phyloP scores from a whole-genome alignment of 768 basidiomycete species.

The Psilocybe cubensis region DNA sequence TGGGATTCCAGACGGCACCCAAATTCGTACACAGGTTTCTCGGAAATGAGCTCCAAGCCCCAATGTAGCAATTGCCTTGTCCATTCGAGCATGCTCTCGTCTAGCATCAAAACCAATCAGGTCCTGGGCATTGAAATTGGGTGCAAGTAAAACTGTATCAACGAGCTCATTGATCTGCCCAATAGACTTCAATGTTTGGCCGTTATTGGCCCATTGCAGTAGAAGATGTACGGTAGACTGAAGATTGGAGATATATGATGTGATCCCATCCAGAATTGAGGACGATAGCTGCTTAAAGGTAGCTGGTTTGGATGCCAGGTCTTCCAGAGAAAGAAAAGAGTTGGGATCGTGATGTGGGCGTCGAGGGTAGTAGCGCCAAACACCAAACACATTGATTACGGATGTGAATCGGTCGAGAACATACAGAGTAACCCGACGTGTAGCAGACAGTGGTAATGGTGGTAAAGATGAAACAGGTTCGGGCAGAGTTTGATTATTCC shows the following conservation, averaged over 20 bases:
- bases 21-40: background rate
- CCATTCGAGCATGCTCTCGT: background rate
- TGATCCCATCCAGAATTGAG: background rate
- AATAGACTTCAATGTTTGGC: background rate
- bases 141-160: background rate
- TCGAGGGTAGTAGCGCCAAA: conserved; percentile 24
- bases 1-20: background rate
- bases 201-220: background rate
- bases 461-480: no score
- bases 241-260: background rate
- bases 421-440: no score
- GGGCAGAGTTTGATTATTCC: no score
- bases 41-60: background rate
- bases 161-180: background rate
- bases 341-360: conserved; percentile 31
- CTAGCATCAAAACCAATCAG: background rate
- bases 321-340: conserved; percentile 10
- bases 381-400: conserved; percentile 28
- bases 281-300: background rate
- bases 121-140: background rate
- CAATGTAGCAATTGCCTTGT: background rate
- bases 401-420: no score
- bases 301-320: conserved; percentile 8
- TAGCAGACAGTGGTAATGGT: no score
- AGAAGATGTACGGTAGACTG: background rate